phyloP scores from a whole-genome alignment of 306 rosid species.

The Clitoria ternatea region DNA sequence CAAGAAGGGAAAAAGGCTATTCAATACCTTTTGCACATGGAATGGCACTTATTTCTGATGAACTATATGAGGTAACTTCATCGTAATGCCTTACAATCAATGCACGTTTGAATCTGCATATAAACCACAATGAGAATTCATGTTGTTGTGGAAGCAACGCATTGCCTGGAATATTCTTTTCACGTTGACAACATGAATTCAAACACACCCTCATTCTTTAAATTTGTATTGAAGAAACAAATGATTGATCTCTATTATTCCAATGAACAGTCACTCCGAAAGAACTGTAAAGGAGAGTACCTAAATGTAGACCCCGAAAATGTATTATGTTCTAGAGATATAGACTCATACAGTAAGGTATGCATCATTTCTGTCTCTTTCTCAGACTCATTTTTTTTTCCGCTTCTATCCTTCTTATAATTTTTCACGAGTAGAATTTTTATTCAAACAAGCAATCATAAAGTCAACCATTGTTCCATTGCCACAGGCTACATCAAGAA shows the following conservation, averaged over 20 bases:
- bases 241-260: not conserved
- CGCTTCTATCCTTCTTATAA: too few species aligned
- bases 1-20: not conserved
- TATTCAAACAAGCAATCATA: too few species aligned
- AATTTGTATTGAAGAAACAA: not conserved
- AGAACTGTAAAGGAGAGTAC: conserved; percentile 45
- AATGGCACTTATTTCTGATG: conserved; percentile 55
- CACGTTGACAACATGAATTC: too few species aligned
- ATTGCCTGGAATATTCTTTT: too few species aligned
- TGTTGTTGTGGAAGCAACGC: too few species aligned
- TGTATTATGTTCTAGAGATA: conserved; percentile 27
- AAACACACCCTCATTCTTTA: not conserved
- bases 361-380: not conserved
- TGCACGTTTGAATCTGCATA: too few species aligned
- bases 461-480: not conserved
- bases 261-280: conserved; percentile 45
- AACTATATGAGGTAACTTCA: conserved; percentile 40
- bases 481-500: conserved; percentile 29
- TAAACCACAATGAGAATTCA: too few species aligned
- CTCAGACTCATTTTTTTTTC: too few species aligned
- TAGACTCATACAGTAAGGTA: conserved; percentile 6
- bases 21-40: conserved; percentile 40
- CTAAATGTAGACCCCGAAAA: conserved; percentile 1
- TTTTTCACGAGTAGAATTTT: too few species aligned
- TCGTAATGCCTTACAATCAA: not conserved